Base-by-base conservation (phyloP, 2,329 filamentous ascomycete species). In the Aspergillus sp. region DNA sequence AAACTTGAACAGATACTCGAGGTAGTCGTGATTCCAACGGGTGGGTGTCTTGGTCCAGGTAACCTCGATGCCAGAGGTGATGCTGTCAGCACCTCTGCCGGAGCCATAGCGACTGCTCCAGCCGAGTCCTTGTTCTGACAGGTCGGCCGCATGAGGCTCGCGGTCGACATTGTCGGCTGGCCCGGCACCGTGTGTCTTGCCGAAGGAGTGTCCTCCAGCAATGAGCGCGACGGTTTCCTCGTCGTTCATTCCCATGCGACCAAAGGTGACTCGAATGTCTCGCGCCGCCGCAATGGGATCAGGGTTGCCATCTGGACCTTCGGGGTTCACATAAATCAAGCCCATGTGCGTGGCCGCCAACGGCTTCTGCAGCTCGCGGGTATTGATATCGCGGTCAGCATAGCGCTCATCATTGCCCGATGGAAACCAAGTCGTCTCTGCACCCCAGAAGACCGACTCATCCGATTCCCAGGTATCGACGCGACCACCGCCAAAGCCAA, bases 221-320 rank as follows among this genome's bases (percentile, higher is more conserved):
- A 90, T 90, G 37, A 90, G 71, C 10, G 86, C 86, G 42, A 87
- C 86, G 0, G 86, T 90, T 74, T 90, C 86, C 68, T 87, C 82
- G 61, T 90, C 85, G 61, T 87, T 81, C 86, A 90, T 90, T 49
- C 82, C 86, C 86, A 90, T 90, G 64, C 85, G 85, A 50, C 75
- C 75, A 55, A 90, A 90, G 12, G 86, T 88, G 46, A 74, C 76
- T 51, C 85, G 84, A 60, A 90, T 90, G 57, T 90, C 86, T 45
- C 75, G 68, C 34, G 81, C 86, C 2, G 86, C 77, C 10, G 83
- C 82, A 33, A 83, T 65, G 13, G 85, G 82, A 59, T 90, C 85
- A 3, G 85, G 83, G 43, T 78, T 77, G 47, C 81, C 85, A 54
- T 89, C 82, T 27, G 86, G 86, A 6, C 86, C 86, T 65, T 89